Conservation (phyloP, 2,329 filamentous ascomycete genomes). For the Aspergillus novofumigatus region DNA sequence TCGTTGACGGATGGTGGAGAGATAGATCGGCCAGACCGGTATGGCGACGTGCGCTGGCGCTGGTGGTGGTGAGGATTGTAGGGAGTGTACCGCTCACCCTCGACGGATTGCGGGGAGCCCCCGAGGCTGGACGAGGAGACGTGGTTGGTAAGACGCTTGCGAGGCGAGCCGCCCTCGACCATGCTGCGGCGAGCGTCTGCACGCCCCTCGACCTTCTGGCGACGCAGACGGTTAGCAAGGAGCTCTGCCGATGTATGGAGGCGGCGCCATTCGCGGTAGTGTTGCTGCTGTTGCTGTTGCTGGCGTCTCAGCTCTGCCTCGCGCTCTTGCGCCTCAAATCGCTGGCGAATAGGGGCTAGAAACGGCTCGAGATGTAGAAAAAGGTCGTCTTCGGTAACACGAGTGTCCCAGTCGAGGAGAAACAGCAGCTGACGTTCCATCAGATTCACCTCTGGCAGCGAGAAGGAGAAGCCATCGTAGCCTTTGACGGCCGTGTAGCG, state of each 20-base stretch:
- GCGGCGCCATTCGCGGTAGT: constrained; percentile 34
- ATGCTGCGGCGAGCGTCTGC: constrained; percentile 19
- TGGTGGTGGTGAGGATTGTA: constrained; percentile 24
- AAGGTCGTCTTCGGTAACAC: constrained; percentile 79
- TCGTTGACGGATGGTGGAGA: constrained; percentile 44
- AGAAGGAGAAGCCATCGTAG: constrained; percentile 81
- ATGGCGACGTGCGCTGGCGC: constrained; percentile 31
- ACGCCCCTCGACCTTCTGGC: constrained; percentile 33
- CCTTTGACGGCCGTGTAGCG: constrained; percentile 77
- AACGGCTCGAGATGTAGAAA: constrained; percentile 84
- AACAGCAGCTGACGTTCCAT: constrained; percentile 99
- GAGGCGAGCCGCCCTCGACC: constrained; percentile 9
- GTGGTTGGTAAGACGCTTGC: constrained; percentile 26
- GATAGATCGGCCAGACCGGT: constrained; percentile 34
- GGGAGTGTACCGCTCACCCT: constrained; percentile 35
- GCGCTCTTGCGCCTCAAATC: constrained; percentile 52
- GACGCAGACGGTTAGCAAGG: constrained; percentile 33
- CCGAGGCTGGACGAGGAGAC: constrained; percentile 27
- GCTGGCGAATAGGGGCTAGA: constrained; percentile 72
- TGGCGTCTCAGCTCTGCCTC: constrained; percentile 29
- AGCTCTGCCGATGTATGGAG: constrained; percentile 34
- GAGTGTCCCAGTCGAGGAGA: constrained; percentile 89
- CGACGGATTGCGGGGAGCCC: constrained; percentile 26
- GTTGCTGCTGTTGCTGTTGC: constrained; percentile 1
- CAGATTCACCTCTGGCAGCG: constrained; percentile 90